phyloP scores from a whole-genome alignment of 2,329 filamentous ascomycete species.

The Trichophyton schoenleinii region DNA sequence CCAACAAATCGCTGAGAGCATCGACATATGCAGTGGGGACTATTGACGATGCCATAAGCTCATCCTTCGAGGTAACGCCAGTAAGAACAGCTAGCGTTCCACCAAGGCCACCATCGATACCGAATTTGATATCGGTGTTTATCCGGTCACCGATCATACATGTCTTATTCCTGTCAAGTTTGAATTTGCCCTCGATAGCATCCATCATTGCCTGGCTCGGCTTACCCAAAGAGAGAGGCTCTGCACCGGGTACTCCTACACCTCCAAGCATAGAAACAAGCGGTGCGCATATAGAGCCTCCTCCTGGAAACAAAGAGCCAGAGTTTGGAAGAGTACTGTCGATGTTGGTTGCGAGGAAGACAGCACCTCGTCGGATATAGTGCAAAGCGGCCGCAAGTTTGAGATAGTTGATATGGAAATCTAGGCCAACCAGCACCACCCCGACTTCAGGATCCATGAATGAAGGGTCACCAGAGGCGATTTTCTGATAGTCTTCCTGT shows the following conservation, averaged over 20 bases:
- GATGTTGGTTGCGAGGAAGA: slow-evolving; percentile 85
- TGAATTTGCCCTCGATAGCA: slow-evolving; percentile 89
- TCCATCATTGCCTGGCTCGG: slow-evolving; percentile 99
- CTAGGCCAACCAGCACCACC: slow-evolving; percentile 75
- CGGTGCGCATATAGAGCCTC: slow-evolving; percentile 68
- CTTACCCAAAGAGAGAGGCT: slow-evolving; percentile 75
- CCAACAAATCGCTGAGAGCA: slow-evolving; percentile 61
- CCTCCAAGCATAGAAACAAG: slow-evolving; percentile 55
- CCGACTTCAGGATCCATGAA: slow-evolving; percentile 77
- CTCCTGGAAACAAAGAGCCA: slow-evolving; percentile 77
- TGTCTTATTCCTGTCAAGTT: slow-evolving; percentile 67
- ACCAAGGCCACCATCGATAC: slow-evolving; percentile 76
- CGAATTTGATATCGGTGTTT: slow-evolving; percentile 94
- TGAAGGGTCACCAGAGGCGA: slow-evolving; percentile 58
- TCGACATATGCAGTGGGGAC: slow-evolving; percentile 77
- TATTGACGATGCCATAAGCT: slow-evolving; percentile 62
- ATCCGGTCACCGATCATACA: slow-evolving; percentile 95
- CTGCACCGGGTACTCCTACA: slow-evolving; percentile 31
- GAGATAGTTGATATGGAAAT: slow-evolving; percentile 91
- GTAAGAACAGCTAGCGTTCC: slow-evolving; percentile 86
- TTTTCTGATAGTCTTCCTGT: slow-evolving; percentile 63
- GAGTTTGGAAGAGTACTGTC: slow-evolving; percentile 80
- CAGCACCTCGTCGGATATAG: slow-evolving; percentile 66
- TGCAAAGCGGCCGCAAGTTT: slow-evolving; percentile 77
- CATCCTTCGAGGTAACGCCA: slow-evolving; percentile 69